Base-by-base conservation (phyloP, 306 rosid species). In the Quillaja saponaria region DNA sequence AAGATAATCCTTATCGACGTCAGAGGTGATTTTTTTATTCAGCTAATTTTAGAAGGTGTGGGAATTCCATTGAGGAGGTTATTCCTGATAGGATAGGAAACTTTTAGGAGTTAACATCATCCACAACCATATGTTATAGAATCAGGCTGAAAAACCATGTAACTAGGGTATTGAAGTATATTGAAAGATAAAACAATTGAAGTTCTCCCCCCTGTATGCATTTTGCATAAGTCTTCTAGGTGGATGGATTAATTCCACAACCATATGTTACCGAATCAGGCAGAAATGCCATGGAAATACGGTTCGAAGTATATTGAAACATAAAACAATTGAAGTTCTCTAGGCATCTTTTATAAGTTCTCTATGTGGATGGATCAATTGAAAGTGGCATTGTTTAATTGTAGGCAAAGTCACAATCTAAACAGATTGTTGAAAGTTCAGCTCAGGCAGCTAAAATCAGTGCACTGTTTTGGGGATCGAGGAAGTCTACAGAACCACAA, bases 391-490 rank as follows among this genome's bases (percentile, higher is more conserved):
- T 58, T 10, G 7, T 37, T 13, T 21, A 58, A 17, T 34, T 73
- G 71, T 48, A 76, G 81, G 77, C 69, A 40, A 81, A 67, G 46
- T 51, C 72, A 54, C 70, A 40, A 64, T 58, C 47, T 63, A 71
- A 64, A 38, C 61, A 61, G 63, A 42, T 34, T 41, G 19, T 45
- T 51, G 42, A 69, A 47, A 63, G 45, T 56, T 64, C 80, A 17
- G 41, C 25, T 44, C 66, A 41, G 33, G 72, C 58, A 10, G 48
- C 61, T 18, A 64, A 86, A 79, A 61, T 80, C 61, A 68, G 46
- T 62, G 86, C 85, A 3, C 76, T 89, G 1, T 89, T 85, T 80
- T 86, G 96, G 88, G 82, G 77, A 48, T 56, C 84, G 14, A 79
- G 76, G 72, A 80, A 71, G 69, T 75, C 75, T 3, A 55, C 47